Percentiles rank a stretch among this genome's conserved stretches.
phyloP scores from a whole-genome alignment of 1,284 basidiomycete genomes.

The Xerocomus nothofagi region DNA sequence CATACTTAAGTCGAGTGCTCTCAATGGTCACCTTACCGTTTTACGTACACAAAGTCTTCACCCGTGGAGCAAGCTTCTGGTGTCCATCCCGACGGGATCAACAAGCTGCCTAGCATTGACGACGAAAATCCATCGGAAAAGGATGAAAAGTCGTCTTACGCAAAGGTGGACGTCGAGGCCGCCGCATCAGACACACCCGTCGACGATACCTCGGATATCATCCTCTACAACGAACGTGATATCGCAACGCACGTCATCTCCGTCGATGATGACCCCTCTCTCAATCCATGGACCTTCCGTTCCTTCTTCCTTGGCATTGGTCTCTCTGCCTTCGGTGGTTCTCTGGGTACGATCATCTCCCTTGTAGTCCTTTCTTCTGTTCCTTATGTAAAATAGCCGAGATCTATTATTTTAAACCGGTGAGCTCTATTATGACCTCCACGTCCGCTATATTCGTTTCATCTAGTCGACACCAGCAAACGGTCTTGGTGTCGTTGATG shows the following conservation, averaged over 20 bases:
- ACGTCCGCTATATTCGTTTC: not conserved
- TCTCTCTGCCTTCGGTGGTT: slow-evolving; percentile 60
- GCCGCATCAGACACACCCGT: slow-evolving; percentile 19
- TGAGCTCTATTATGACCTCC: slow-evolving; percentile 1
- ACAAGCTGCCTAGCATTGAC: slow-evolving; percentile 18
- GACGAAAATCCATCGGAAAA: slow-evolving; percentile 35
- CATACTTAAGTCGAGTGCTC: slow-evolving; percentile 5
- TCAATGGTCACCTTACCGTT: not conserved
- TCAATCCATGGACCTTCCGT: slow-evolving; percentile 60
- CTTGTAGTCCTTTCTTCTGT: not conserved
- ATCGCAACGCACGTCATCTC: slow-evolving; percentile 54
- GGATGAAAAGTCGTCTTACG: slow-evolving; percentile 14
- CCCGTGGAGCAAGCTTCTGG: slow-evolving; percentile 8
- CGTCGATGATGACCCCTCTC: slow-evolving; percentile 52
- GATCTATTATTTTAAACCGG: slow-evolving; percentile 66
- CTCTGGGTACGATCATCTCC: slow-evolving; percentile 34
- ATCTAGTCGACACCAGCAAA: slow-evolving; percentile 37
- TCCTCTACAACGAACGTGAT: slow-evolving; percentile 47
- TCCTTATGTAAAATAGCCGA: slow-evolving; percentile 35
- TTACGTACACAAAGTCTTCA: not conserved
- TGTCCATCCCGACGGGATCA: not conserved
- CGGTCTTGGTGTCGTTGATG: slow-evolving; percentile 47
- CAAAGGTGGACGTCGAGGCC: slow-evolving; percentile 37
- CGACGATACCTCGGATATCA: slow-evolving; percentile 22
- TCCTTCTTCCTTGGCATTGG: slow-evolving; percentile 58